phyloP scores from a whole-genome alignment of 176 grass and related monocot genomes.

The Triticum dicoccoides region DNA sequence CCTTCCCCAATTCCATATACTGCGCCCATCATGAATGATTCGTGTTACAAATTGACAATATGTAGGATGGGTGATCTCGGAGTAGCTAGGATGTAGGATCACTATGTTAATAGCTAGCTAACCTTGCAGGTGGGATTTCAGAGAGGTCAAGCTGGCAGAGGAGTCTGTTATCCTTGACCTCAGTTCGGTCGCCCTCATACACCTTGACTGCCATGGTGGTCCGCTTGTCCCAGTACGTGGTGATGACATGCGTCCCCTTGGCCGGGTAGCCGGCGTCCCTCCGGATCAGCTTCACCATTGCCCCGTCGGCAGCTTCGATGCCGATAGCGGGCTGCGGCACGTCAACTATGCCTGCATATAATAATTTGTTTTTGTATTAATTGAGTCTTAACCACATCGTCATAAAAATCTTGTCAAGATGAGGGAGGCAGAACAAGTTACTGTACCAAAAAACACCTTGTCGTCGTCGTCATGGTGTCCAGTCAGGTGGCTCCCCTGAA shows the following conservation, averaged over 20 bases:
- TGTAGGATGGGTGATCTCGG: too few species aligned
- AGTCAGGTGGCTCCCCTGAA: background rate
- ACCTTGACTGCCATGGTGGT: background rate
- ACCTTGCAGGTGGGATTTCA: background rate
- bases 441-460: too few species aligned
- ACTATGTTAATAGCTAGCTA: too few species aligned
- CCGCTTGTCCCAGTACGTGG: background rate
- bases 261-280: background rate
- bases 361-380: too few species aligned
- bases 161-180: background rate
- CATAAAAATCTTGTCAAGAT: too few species aligned
- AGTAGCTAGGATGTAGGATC: too few species aligned
- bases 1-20: too few species aligned
- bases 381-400: too few species aligned
- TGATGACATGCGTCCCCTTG: background rate
- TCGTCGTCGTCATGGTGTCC: background rate
- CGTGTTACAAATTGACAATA: too few species aligned
- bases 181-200: background rate
- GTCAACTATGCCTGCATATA: too few species aligned
- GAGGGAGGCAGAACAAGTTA: too few species aligned
- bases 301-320: background rate
- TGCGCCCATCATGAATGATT: too few species aligned
- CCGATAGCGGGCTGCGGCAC: background rate
- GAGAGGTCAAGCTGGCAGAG: background rate
- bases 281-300: background rate